Base-by-base conservation (phyloP, 2,329 filamentous ascomycete genomes). In the Fusarium poae region DNA sequence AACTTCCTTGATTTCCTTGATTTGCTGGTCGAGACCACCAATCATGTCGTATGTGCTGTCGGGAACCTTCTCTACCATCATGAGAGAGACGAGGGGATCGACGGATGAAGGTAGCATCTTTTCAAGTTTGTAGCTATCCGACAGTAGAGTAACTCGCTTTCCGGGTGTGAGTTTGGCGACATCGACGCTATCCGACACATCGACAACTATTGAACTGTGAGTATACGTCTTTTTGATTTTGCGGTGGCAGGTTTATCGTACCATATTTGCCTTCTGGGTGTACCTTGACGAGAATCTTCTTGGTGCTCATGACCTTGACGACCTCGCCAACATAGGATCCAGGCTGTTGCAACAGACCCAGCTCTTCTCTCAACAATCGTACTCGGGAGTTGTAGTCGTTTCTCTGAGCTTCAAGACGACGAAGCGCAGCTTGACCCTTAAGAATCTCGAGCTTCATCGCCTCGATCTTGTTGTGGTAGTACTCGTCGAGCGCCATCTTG, bases 31-130 rank as follows among this genome's bases (percentile, higher is more conserved):
- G 67, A 99, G 85, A 72, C 96, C 96, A 82, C 96, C 96, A 80
- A 99, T 99, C 96, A 99, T 99, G 83, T 99, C 96, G 85, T 99
- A 99, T 79, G 96, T 99, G 84, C 94, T 97, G 85, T 99, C 96
- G 18, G 96, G 96, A 18, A 99, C 96, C 86, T 99, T 99, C 80
- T 99, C 96, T 53, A 99, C 96, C 96, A 99, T 99, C 96, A 99
- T 99, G 79, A 99, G 92, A 35, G 96, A 99, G 59, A 99, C 96
- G 61, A 99, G 91, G 37, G 96, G 96, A 78, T 99, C 96, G 78
- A 99, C 96, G 21, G 96, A 99, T 57, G 96, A 98, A 21, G 96
- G 96, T 12, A 99, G 89, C 84, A 98, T 97, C 85, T 97, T 97
- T 79, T 98, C 96, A 75, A 99, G 91, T 83, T 97, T 97, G 87